Conservation (phyloP, 2,329 filamentous ascomycete genomes). For the Zymoseptoria crescenta region DNA sequence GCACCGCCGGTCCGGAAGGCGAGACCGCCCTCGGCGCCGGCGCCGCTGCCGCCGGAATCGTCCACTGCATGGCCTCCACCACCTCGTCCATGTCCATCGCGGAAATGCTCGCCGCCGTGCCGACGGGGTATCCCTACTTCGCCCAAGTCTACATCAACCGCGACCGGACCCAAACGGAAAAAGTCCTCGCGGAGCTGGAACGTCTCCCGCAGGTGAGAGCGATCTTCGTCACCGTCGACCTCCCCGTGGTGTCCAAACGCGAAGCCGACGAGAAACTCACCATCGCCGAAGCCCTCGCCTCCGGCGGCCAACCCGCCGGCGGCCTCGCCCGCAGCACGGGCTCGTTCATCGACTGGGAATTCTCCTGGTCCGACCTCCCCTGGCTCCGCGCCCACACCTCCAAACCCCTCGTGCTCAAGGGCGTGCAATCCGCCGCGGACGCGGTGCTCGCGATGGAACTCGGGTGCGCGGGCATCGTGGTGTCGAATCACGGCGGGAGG, state of each 20-base stretch:
- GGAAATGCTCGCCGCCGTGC: slow-evolving; percentile 26
- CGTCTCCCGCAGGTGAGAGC: slow-evolving; percentile 42
- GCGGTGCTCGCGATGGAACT: slow-evolving; percentile 36
- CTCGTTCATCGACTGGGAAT: slow-evolving; percentile 48
- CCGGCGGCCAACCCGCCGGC: slow-evolving; percentile 52
- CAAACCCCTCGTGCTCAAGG: slow-evolving; percentile 46
- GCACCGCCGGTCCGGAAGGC: slow-evolving; percentile 26
- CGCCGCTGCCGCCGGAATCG: slow-evolving; percentile 24
- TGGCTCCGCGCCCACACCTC: slow-evolving; percentile 40
- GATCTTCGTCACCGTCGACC: slow-evolving; percentile 53
- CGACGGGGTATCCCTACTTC: slow-evolving; percentile 36
- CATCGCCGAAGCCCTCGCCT: slow-evolving; percentile 46
- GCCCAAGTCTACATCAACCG: slow-evolving; percentile 58
- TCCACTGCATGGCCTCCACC: slow-evolving; percentile 26
- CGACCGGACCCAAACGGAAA: slow-evolving; percentile 45
- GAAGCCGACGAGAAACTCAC: slow-evolving; percentile 42
- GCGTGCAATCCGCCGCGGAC: slow-evolving; percentile 36
- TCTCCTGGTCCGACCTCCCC: slow-evolving; percentile 43
- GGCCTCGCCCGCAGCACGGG: slow-evolving; percentile 50
- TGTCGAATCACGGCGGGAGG: slow-evolving; percentile 47
- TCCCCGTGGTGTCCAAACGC: slow-evolving; percentile 50
- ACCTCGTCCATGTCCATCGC: slow-evolving; percentile 24
- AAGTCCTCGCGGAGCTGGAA: slow-evolving; percentile 42
- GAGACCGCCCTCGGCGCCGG: slow-evolving; percentile 29
- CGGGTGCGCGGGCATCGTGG: slow-evolving; percentile 41